phyloP scores from a whole-genome alignment of 768 basidiomycete genomes.

The Leccinum pellstonianum region DNA sequence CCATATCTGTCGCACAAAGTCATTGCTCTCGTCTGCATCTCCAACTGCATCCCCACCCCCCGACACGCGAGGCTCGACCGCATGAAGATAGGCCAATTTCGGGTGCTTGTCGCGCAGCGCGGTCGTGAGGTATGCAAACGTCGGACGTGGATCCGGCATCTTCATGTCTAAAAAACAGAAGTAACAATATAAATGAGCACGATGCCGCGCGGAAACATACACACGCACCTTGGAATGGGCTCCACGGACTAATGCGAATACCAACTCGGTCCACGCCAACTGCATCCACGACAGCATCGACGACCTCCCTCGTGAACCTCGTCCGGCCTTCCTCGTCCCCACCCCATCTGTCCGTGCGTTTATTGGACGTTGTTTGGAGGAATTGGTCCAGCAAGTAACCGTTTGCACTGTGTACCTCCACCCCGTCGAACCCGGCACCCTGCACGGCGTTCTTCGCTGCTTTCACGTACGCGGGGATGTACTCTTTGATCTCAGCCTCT shows the following conservation, averaged over 20 bases:
- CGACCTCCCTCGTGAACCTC: conserved; percentile 54
- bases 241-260: conserved; percentile 60
- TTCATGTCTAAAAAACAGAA: conserved; percentile 39
- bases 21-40: too few species aligned
- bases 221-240: conserved; percentile 35
- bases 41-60: too few species aligned
- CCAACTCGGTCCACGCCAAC: conserved; percentile 53
- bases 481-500: conserved; percentile 31
- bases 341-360: background rate
- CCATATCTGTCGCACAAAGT: conserved; percentile 43
- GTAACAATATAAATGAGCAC: background rate
- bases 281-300: conserved; percentile 48
- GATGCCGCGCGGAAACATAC: background rate
- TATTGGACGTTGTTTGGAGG: background rate
- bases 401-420: conserved; percentile 44
- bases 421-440: conserved; percentile 44
- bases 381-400: conserved; percentile 30
- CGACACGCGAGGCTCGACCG: too few species aligned
- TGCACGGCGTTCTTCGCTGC: conserved; percentile 27
- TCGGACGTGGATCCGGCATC: conserved; percentile 45
- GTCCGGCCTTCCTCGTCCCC: conserved; percentile 48
- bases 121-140: too few species aligned
- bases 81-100: too few species aligned
- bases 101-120: too few species aligned
- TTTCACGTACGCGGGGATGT: conserved; percentile 24